Conservation (phyloP, 139 green algal genomes). For the Coelastrella sp. region DNA sequence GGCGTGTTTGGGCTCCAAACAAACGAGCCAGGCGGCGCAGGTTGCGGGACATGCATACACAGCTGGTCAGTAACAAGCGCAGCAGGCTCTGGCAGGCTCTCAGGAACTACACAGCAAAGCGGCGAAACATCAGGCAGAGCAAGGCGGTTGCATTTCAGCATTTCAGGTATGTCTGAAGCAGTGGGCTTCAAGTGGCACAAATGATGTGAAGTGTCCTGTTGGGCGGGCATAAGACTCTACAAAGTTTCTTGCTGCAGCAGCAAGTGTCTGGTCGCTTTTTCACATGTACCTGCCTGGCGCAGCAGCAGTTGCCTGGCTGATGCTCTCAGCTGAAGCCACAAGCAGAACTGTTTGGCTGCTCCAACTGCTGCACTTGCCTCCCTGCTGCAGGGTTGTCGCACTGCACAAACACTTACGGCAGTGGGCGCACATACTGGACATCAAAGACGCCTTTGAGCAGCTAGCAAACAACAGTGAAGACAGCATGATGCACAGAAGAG, state of each 20-base stretch:
- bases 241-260: neutral
- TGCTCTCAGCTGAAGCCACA: too few species aligned
- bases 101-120: conserved; percentile 21
- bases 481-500: neutral
- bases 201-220: too few species aligned
- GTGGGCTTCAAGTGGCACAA: too few species aligned
- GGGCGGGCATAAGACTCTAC: too few species aligned
- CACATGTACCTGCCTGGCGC: too few species aligned
- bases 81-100: neutral
- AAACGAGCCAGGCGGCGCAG: conserved; percentile 24
- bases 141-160: conserved; percentile 3
- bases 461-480: neutral
- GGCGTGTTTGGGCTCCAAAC: conserved; percentile 30
- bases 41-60: neutral
- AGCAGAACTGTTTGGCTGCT: too few species aligned
- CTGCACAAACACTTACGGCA: neutral
- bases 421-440: conserved; percentile 24
- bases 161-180: too few species aligned
- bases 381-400: neutral
- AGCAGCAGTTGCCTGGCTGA: too few species aligned
- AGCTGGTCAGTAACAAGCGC: neutral
- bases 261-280: neutral
- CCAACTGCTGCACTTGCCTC: too few species aligned
- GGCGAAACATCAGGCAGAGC: neutral
- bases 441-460: conserved; percentile 28